Base-by-base conservation (phyloP, 805 yeast genomes). In the Candida namnaoensis region DNA sequence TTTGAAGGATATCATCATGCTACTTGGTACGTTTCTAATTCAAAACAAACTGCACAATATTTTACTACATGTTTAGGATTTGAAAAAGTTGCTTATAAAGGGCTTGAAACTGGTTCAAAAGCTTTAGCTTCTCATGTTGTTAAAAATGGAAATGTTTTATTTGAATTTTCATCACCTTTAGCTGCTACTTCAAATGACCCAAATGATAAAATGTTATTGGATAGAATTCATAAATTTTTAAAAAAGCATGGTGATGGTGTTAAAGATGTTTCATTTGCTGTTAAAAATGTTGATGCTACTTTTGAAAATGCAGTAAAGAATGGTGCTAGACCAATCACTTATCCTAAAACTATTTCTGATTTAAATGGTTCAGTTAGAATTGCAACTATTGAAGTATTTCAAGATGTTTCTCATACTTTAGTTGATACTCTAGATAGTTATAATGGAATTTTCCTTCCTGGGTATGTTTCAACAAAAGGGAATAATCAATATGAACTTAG, bases 241-340 rank as follows among this genome's bases (percentile, higher is more conserved):
- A 51, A 56, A 6, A 56, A 50, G 5, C 95, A 87, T 57, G 91
- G 95, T 1, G 90, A 84, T 54, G 84, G 87, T 5, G 86, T 86
- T n/a, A 76, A 76, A 56, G 93, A 87, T 53, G 76, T 87, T 10
- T 74, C 87, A 0, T 81, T 86, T 50, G 54, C 54, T n/a, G 91
- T 84, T 0, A 63, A 60, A 5, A 65, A 80, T 49, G 76, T 76
- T 11, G 69, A 63, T 5, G 47, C 47, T 1, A 66, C 72, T 3
- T 80, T 57, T 46, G 46, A 56, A 1, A 60, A 60, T 34, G 85
- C 91, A 0, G 48, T 75, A 3, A 37, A 47, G 3, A 64, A 64
- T 14, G 90, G 90, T 1, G 90, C 82, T 1, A 52, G 52, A 28
- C 45, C 66, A 0, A 47, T 68, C 8, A 43, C 54, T 13, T 57